phyloP scores from a whole-genome alignment of 345 rosid species.

The Lenwebbia sp. region DNA sequence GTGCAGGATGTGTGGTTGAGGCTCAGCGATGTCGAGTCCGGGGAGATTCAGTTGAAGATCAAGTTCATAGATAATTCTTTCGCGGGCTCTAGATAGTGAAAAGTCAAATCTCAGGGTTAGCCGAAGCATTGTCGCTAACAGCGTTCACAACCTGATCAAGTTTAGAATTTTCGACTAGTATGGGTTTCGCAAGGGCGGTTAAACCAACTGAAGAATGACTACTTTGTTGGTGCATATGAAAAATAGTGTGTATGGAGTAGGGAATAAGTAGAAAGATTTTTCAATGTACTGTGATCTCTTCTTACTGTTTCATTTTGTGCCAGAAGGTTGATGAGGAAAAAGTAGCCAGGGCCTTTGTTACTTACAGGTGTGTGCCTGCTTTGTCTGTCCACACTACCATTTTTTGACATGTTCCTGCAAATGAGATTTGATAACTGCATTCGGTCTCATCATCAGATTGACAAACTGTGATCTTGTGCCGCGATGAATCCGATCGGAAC shows the following conservation, averaged over 20 bases:
- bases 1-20: conserved; percentile 86
- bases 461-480: not conserved
- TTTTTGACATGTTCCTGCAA: not conserved
- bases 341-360: not conserved
- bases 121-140: not conserved
- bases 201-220: not conserved
- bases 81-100: not conserved
- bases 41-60: conserved; percentile 84
- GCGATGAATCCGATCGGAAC: not conserved
- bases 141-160: not conserved
- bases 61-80: conserved; percentile 42
- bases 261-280: not conserved
- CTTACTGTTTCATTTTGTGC: not conserved
- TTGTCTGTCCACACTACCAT: not conserved
- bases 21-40: conserved; percentile 77
- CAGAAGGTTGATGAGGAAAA: not conserved
- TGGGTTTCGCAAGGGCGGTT: not conserved
- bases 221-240: not conserved
- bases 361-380: not conserved
- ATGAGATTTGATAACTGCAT: not conserved
- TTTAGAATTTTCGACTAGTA: not conserved
- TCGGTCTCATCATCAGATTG: not conserved
- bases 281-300: not conserved
- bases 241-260: not conserved
- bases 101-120: not conserved